Evolutionary conservation across 2,329 filamentous ascomycete genomes (phyloP), one percentile per base, ranked within the genome.

Genomic region (Macroventuria anomochaeta): DNA sequence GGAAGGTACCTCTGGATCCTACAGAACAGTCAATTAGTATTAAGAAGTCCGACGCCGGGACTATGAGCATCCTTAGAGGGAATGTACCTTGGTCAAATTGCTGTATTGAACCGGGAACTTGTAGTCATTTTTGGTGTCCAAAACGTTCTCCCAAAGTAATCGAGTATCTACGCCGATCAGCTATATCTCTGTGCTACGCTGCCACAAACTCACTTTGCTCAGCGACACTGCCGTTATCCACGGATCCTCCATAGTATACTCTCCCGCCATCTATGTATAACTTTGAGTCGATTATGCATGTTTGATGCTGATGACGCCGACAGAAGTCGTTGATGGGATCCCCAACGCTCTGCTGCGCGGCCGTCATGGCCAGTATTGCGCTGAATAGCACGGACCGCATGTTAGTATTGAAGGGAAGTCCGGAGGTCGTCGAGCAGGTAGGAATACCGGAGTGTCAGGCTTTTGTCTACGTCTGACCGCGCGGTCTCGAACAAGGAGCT

Each of bases 181-280:
- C 33, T 7, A 46, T 15, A 11, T 36, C 12, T 13, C 5, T 28
- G 36, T 31, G 13, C 33, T 20, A 15, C 28, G 8, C 20, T 4
- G 20, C 17, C 8, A 23, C 71, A 79, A 49, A 37, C 50, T 44
- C 70, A 85, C 83, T 86, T 28, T 81, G 79, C 61, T 81, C 79
- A 55, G 85, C 77, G 32, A 76, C 71, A 5, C 76, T 67, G n/a
- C 81, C 69, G 2, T 80, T 77, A 57, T 78, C 80, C 67, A 59
- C 53, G 8, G 33, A 33, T 18, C 47, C 42, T 25, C 58, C 61
- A 31, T 80, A 85, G 60, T 84, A 81, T 20, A 85, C 64, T 41
- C 81, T 72, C 3, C 84, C 85, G 23, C 84, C 62, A 58, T 87
- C 83, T 38, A 87, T 82, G 64, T 83, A 87, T 18, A 87, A 69